phyloP scores from a whole-genome alignment of 164 flowering plant species.

The Taxillus chinensis region DNA sequence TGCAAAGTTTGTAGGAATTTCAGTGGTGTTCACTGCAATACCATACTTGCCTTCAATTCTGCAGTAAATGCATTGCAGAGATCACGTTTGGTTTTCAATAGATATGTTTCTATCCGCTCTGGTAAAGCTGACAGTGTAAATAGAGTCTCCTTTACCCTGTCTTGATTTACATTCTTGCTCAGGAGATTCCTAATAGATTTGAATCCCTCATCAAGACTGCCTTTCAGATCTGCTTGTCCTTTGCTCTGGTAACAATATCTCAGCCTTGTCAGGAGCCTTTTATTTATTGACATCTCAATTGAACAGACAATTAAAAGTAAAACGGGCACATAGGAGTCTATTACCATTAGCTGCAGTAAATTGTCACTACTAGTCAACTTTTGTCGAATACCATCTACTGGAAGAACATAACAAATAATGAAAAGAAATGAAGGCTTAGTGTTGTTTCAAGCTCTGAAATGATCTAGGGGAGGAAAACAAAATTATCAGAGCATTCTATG shows the following conservation, averaged over 20 bases:
- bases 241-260: slow-evolving; percentile 37
- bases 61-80: slow-evolving; percentile 29
- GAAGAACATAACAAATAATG: slow-evolving; percentile 8
- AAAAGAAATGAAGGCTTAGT: neutral
- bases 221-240: slow-evolving; percentile 64
- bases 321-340: neutral
- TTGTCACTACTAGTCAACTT: slow-evolving; percentile 47
- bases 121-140: slow-evolving; percentile 40
- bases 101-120: slow-evolving; percentile 30
- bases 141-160: slow-evolving; percentile 34
- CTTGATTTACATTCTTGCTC: slow-evolving; percentile 24
- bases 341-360: slow-evolving; percentile 65
- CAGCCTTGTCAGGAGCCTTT: slow-evolving; percentile 10
- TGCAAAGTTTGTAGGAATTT: neutral
- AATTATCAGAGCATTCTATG: too few relatives aligned
- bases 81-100: slow-evolving; percentile 36
- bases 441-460: neutral
- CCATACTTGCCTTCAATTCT: slow-evolving; percentile 47
- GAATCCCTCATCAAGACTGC: slow-evolving; percentile 38
- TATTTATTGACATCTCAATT: neutral
- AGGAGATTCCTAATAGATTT: slow-evolving; percentile 47
- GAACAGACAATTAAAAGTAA: neutral
- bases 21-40: neutral
- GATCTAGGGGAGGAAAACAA: too few relatives aligned
- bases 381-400: slow-evolving; percentile 71